phyloP scores from a whole-genome alignment of 2,329 filamentous ascomycete genomes.

The Fusarium anguioides region DNA sequence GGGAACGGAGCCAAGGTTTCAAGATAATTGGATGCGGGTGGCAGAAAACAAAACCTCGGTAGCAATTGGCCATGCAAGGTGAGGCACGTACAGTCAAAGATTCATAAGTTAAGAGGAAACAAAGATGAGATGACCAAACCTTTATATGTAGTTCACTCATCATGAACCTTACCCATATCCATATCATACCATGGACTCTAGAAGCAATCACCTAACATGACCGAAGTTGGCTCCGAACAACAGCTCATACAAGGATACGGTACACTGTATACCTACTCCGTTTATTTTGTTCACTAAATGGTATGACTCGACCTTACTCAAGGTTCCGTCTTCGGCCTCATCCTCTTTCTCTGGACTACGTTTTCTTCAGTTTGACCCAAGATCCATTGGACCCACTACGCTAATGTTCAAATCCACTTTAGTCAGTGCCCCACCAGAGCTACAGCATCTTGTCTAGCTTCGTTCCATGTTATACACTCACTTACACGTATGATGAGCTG shows the following conservation, averaged over 20 bases:
- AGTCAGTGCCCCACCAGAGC: slow-evolving; percentile 14
- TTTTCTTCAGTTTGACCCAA: not conserved
- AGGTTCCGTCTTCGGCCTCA: slow-evolving; percentile 43
- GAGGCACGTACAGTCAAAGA: not conserved
- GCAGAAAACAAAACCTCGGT: not conserved
- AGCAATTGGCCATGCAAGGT: not conserved
- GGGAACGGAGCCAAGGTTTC: slow-evolving; percentile 22
- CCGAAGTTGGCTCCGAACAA: slow-evolving; percentile 30
- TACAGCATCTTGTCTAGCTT: too few species aligned
- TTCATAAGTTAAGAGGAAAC: not conserved
- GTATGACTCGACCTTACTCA: slow-evolving; percentile 38
- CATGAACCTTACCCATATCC: too few species aligned
- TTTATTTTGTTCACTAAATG: not conserved
- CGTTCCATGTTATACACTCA: not conserved
- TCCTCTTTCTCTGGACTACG: not conserved
- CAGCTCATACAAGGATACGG: slow-evolving; percentile 14
- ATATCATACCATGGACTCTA: not conserved
- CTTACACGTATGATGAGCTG: slow-evolving; percentile 13
- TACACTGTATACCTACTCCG: not conserved
- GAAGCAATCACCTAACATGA: slow-evolving; percentile 12
- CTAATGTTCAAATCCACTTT: slow-evolving; percentile 2
- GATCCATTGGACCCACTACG: slow-evolving; percentile 7
- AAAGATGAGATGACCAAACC: not conserved
- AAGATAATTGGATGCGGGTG: slow-evolving; percentile 17
- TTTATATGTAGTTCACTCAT: slow-evolving; percentile 3